Percentiles rank a stretch among this genome's conserved stretches.
These are phyloP conservation scores for Favolaschia claudopus DNA, from an alignment of 768 basidiomycete species.

Conservation along the genomic window DNA sequence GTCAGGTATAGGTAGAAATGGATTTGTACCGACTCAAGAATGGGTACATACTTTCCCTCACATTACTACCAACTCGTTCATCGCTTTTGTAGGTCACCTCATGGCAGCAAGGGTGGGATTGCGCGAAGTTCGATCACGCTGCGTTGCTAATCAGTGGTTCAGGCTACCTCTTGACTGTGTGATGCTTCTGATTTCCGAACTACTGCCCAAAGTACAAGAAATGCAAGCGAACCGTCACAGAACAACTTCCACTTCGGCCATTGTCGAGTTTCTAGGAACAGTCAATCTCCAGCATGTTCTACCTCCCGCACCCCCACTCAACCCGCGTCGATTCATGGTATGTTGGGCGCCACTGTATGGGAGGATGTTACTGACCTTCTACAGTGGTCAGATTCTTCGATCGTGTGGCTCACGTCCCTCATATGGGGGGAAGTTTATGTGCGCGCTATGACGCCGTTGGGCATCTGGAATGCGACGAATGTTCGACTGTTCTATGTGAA, in stretches of 20 bases:
- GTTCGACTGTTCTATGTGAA: slow-evolving; percentile 93
- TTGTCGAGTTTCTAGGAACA: slow-evolving; percentile 77
- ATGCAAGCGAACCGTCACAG: slow-evolving; percentile 74
- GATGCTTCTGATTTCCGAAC: slow-evolving; percentile 87
- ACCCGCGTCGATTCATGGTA: slow-evolving; percentile 80
- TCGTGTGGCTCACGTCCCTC: slow-evolving; percentile 91
- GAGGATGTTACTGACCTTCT: slow-evolving; percentile 10
- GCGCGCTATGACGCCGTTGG: slow-evolving; percentile 84
- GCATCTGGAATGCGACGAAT: slow-evolving; percentile 90
- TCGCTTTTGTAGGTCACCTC: slow-evolving; percentile 71
- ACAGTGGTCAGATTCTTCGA: slow-evolving; percentile 92
- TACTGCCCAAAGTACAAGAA: slow-evolving; percentile 85
- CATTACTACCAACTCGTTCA: neutral
- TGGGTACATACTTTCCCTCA: slow-evolving; percentile 68
- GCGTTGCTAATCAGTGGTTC: slow-evolving; percentile 16
- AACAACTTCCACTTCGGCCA: slow-evolving; percentile 68
- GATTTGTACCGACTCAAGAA: slow-evolving; percentile 95
- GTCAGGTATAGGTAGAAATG: slow-evolving; percentile 82
- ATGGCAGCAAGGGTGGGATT: slow-evolving; percentile 91
- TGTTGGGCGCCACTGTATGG: slow-evolving; percentile 34
- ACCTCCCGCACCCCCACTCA: slow-evolving; percentile 69
- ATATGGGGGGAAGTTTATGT: slow-evolving; percentile 98
- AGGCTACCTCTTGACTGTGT: slow-evolving; percentile 91
- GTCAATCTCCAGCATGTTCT: slow-evolving; percentile 76
- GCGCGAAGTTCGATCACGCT: slow-evolving; percentile 6